These are phyloP conservation scores for Athelia psychrophila DNA, from an alignment of 1,284 basidiomycete genomes.

Conservation along the genomic window DNA sequence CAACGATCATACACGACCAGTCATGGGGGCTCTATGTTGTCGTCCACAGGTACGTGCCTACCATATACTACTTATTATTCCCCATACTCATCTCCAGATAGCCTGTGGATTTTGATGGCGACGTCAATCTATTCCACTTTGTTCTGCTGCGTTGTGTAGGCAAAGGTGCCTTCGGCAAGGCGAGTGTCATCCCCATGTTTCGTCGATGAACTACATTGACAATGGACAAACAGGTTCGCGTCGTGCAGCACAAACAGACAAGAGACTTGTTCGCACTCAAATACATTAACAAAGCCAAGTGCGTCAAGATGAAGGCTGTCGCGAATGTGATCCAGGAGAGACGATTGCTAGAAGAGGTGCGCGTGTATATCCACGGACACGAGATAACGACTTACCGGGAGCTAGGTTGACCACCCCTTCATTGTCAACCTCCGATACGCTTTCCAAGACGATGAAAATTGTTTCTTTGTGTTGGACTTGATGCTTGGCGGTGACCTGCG, in stretches of 20 bases:
- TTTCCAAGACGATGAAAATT: slow-evolving; percentile 99
- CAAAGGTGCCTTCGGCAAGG: slow-evolving; percentile 98
- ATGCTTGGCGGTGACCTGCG: slow-evolving; percentile 98
- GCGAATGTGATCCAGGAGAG: slow-evolving; percentile 97
- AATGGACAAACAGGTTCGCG: slow-evolving; percentile 72
- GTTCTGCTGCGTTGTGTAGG: slow-evolving; percentile 92
- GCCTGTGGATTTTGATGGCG: slow-evolving; percentile 98
- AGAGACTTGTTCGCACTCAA: slow-evolving; percentile 95
- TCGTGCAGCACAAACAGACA: slow-evolving; percentile 97
- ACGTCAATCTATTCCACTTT: slow-evolving; percentile 97
- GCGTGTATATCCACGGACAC: background rate
- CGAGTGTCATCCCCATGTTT: slow-evolving; percentile 36
- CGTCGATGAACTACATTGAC: too few relatives aligned
- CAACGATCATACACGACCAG: too few relatives aligned
- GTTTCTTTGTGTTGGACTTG: slow-evolving; percentile 97
- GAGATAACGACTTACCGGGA: too few relatives aligned
- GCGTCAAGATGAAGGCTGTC: slow-evolving; percentile 97
- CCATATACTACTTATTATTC: slow-evolving; percentile 5
- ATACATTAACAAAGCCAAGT: slow-evolving; percentile 98
- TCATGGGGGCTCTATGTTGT: slow-evolving; percentile 85
- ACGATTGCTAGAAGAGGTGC: slow-evolving; percentile 86
- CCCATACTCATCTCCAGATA: slow-evolving; percentile 30
- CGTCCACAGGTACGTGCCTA: slow-evolving; percentile 59
- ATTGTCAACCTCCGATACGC: slow-evolving; percentile 97
- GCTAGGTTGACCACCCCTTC: slow-evolving; percentile 97